Evolutionary conservation across 225 moss, liverwort and hornwort species (phyloP).

Genomic region (Bryum argenteum): DNA sequence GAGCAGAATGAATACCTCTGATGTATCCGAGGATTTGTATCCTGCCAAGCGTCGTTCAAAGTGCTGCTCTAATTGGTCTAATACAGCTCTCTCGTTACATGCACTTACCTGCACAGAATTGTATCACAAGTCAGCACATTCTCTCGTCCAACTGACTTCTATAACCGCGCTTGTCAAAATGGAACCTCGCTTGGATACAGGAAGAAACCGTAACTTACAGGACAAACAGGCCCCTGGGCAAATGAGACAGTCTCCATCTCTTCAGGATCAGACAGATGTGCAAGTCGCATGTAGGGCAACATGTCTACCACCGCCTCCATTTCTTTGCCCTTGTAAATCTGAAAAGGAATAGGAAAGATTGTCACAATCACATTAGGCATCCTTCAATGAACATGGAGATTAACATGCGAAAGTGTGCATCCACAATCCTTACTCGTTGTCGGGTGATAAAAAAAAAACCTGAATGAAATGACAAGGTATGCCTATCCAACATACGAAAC

Average conservation of each 20-base stretch:
- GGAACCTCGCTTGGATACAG: neutral
- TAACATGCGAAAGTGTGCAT: neutral
- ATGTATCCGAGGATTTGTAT: slow-evolving; percentile 67
- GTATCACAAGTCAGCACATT: slow-evolving; percentile 25
- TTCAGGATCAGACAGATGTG: slow-evolving; percentile 76
- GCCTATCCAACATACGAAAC: neutral
- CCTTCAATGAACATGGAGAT: slow-evolving; percentile 2
- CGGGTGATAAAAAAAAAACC: neutral
- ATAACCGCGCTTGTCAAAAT: neutral
- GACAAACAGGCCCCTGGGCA: slow-evolving; percentile 92
- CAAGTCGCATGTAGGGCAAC: slow-evolving; percentile 93
- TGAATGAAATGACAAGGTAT: neutral
- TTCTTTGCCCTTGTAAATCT: slow-evolving; percentile 96
- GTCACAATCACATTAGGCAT: slow-evolving; percentile 3
- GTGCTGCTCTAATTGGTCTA: slow-evolving; percentile 72
- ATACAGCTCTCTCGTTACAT: slow-evolving; percentile 91
- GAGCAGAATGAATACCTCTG: slow-evolving; percentile 52
- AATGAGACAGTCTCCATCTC: slow-evolving; percentile 94
- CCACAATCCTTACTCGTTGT: neutral
- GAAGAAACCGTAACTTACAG: slow-evolving; percentile 47
- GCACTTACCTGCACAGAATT: slow-evolving; percentile 73
- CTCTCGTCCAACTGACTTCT: slow-evolving; percentile 1
- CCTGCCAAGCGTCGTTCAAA: slow-evolving; percentile 77
- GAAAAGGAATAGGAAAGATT: slow-evolving; percentile 18
- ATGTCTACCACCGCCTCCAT: slow-evolving; percentile 77